phyloP scores from a whole-genome alignment of 2,329 filamentous ascomycete species.

The Gremmenia infestans region DNA sequence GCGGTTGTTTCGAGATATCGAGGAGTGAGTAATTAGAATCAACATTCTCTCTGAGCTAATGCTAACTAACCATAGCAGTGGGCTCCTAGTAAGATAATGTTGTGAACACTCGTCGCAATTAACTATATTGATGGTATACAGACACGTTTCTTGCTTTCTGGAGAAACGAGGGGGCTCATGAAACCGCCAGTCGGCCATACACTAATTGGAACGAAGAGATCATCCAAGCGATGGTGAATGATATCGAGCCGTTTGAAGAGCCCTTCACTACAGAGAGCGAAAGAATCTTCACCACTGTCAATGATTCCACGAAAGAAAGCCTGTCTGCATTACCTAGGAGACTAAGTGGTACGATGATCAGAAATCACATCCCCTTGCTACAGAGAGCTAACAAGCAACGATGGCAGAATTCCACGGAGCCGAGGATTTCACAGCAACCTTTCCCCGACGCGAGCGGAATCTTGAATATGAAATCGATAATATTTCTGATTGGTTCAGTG shows the following conservation, averaged over 20 bases:
- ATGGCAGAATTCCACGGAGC: constrained; percentile 6
- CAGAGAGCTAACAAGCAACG: not conserved
- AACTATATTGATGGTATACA: constrained; percentile 2
- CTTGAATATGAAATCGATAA: constrained; percentile 10
- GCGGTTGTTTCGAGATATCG: not conserved
- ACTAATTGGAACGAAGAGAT: constrained; percentile 12
- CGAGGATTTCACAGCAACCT: constrained; percentile 8
- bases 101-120: not conserved
- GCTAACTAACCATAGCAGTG: constrained; percentile 4
- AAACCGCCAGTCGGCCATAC: not conserved
- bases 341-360: constrained; percentile 2
- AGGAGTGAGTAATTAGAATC: constrained; percentile 4
- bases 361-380: not conserved
- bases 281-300: constrained; percentile 3
- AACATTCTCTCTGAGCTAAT: not conserved
- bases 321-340: not conserved
- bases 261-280: not conserved
- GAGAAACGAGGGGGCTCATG: constrained; percentile 9
- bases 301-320: not conserved
- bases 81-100: not conserved
- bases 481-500: constrained; percentile 1
- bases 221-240: constrained; percentile 10
- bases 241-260: constrained; percentile 7
- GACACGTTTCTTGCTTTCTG: constrained; percentile 11
- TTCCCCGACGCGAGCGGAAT: constrained; percentile 4